A percentile compares a stretch with the other conserved stretches of the same genome.
Evolutionary conservation across 2,329 filamentous ascomycete genomes (phyloP).

Genomic region (Metarhizium humberi): DNA sequence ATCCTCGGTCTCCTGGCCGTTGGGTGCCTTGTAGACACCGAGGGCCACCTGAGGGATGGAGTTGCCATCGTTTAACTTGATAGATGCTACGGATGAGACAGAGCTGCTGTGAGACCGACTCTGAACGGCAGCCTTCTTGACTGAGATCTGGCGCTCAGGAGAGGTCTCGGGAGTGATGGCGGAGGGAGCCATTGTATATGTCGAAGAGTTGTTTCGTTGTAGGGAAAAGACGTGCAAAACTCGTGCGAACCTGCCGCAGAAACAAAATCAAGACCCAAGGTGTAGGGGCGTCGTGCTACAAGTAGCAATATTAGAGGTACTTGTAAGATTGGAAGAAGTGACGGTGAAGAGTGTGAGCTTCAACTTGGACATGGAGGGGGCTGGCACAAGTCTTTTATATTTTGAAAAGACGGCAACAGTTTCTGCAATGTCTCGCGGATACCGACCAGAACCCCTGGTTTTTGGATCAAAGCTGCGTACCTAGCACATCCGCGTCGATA

Average conservation of each 20-base stretch:
- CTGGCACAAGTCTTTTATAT: slow-evolving; percentile 2
- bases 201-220: not conserved
- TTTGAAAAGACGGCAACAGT: not conserved
- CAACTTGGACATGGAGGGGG: slow-evolving; percentile 1
- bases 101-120: slow-evolving; percentile 16
- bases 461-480: not conserved
- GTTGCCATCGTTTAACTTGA: slow-evolving; percentile 65
- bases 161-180: slow-evolving; percentile 25
- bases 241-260: not conserved
- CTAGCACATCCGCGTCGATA: not conserved
- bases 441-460: not conserved
- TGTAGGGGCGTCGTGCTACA: not conserved
- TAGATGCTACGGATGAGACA: slow-evolving; percentile 18
- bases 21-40: slow-evolving; percentile 37
- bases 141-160: slow-evolving; percentile 19
- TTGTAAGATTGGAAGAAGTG: not conserved
- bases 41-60: slow-evolving; percentile 50
- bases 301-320: not conserved
- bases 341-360: no score
- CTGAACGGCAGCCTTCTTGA: slow-evolving; percentile 17
- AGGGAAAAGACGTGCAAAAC: not conserved
- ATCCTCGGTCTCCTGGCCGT: slow-evolving; percentile 45
- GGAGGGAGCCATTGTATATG: slow-evolving; percentile 24
- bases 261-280: not conserved
- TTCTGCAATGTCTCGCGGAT: not conserved